Percentiles rank a stretch among this genome's conserved stretches.
phyloP scores from a whole-genome alignment of 805 yeast genomes.

The Sugiyamaella smithiae region DNA sequence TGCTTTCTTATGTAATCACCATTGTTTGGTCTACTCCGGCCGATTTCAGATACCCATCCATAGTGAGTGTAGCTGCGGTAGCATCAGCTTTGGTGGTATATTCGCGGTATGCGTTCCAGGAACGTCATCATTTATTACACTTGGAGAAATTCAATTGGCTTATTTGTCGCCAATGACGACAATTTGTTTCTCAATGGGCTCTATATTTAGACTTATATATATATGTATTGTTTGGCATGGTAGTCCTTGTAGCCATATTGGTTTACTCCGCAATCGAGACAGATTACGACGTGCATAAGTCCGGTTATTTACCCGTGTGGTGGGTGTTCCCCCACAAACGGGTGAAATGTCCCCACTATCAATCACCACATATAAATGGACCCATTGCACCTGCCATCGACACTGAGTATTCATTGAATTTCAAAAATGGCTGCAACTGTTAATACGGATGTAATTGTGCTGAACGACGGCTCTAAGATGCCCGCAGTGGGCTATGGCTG shows the following conservation, averaged over 20 bases:
- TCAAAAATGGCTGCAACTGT: background rate
- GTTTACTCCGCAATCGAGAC: too few species aligned
- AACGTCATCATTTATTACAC: slow-evolving; percentile 9
- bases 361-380: too few species aligned
- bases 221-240: too few species aligned
- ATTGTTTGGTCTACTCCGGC: slow-evolving; percentile 33
- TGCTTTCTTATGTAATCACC: slow-evolving; percentile 32
- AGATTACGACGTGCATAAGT: too few species aligned
- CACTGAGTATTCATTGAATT: too few species aligned
- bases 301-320: too few species aligned
- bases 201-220: too few species aligned
- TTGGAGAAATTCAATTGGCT: background rate
- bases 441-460: slow-evolving; percentile 32
- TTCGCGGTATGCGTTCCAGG: background rate
- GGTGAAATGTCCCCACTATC: too few species aligned
- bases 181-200: too few species aligned
- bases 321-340: too few species aligned
- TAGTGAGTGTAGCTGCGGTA: slow-evolving; percentile 17
- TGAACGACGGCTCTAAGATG: slow-evolving; percentile 50
- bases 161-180: background rate
- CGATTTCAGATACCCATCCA: slow-evolving; percentile 33
- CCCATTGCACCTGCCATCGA: too few species aligned
- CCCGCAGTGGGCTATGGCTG: slow-evolving; percentile 2
- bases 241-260: too few species aligned
- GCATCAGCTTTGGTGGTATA: slow-evolving; percentile 8